phyloP scores from a whole-genome alignment of 1,284 basidiomycete species.

The Testicularia cyperi region DNA sequence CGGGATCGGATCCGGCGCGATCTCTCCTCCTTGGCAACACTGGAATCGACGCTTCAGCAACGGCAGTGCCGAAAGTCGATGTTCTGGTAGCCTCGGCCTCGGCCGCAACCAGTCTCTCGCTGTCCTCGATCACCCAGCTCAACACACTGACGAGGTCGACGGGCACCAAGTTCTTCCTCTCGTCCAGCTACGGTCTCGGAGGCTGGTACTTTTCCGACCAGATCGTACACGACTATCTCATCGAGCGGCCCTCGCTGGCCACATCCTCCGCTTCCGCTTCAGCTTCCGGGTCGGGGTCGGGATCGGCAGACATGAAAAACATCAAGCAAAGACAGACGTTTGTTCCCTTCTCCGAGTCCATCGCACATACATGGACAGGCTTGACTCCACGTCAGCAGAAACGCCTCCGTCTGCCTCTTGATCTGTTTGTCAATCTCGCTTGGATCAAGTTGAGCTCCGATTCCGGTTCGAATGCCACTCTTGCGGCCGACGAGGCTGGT shows the following conservation, averaged over 20 bases:
- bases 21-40: too few relatives aligned
- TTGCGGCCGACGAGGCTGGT: too few relatives aligned
- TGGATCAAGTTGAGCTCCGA: too few relatives aligned
- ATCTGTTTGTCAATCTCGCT: constrained; percentile 22
- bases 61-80: too few relatives aligned
- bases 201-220: constrained; percentile 95
- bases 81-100: too few relatives aligned
- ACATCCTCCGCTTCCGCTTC: constrained; percentile 4
- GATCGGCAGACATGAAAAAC: constrained; percentile 61
- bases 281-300: constrained; percentile 1
- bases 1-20: too few relatives aligned
- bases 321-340: constrained; percentile 70
- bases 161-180: constrained; percentile 71
- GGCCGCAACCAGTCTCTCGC: too few relatives aligned
- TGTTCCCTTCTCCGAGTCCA: constrained; percentile 67
- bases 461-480: too few relatives aligned
- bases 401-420: constrained; percentile 8
- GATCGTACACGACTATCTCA: constrained; percentile 79
- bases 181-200: constrained; percentile 82
- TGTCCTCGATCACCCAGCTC: constrained; percentile 73
- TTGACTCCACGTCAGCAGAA: constrained; percentile 58
- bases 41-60: too few relatives aligned
- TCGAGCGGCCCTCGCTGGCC: constrained; percentile 65
- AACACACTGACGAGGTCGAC: constrained; percentile 71
- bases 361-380: constrained; percentile 67